These are phyloP conservation scores for Pleoardoris graminearum DNA, from an alignment of 2,329 filamentous ascomycete genomes.

Conservation along the genomic window DNA sequence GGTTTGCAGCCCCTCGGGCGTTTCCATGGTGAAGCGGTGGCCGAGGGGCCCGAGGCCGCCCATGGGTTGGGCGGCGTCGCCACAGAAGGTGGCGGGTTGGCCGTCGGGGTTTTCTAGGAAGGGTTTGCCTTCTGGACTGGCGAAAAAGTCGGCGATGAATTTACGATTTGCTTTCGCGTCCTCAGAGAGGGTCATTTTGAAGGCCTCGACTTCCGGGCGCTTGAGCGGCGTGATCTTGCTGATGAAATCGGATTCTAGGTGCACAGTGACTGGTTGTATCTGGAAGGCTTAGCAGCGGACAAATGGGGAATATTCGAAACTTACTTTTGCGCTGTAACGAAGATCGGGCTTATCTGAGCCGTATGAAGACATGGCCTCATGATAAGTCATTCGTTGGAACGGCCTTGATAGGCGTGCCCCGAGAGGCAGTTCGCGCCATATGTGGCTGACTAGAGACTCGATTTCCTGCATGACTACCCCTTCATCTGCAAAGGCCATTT, in stretches of 20 bases:
- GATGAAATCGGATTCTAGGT: slow-evolving; percentile 66
- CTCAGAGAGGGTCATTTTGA: slow-evolving; percentile 65
- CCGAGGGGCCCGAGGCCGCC: slow-evolving; percentile 78
- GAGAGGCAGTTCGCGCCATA: slow-evolving; percentile 58
- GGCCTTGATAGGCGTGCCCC: slow-evolving; percentile 47
- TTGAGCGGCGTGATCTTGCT: slow-evolving; percentile 73
- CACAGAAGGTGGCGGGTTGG: slow-evolving; percentile 77
- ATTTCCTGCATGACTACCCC: slow-evolving; percentile 68
- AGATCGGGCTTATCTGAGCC: slow-evolving; percentile 93
- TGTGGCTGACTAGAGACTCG: slow-evolving; percentile 56
- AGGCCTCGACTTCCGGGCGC: slow-evolving; percentile 73
- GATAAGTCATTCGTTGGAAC: slow-evolving; percentile 69
- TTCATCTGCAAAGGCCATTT: slow-evolving; percentile 83
- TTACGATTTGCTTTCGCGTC: slow-evolving; percentile 58
- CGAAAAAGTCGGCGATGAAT: slow-evolving; percentile 73
- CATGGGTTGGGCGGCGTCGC: slow-evolving; percentile 73
- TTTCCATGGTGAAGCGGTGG: slow-evolving; percentile 66
- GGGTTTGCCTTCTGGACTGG: slow-evolving; percentile 60
- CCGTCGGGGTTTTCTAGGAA: slow-evolving; percentile 73
- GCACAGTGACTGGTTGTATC: slow-evolving; percentile 67
- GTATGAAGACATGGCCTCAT: slow-evolving; percentile 75
- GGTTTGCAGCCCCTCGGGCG: slow-evolving; percentile 58
- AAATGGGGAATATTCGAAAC: slow-evolving; percentile 19
- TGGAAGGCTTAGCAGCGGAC: slow-evolving; percentile 44
- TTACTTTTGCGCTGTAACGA: slow-evolving; percentile 69